These are phyloP conservation scores for Pichia sp. DNA, from an alignment of 1,139 yeast genomes.

Conservation along the genomic window DNA sequence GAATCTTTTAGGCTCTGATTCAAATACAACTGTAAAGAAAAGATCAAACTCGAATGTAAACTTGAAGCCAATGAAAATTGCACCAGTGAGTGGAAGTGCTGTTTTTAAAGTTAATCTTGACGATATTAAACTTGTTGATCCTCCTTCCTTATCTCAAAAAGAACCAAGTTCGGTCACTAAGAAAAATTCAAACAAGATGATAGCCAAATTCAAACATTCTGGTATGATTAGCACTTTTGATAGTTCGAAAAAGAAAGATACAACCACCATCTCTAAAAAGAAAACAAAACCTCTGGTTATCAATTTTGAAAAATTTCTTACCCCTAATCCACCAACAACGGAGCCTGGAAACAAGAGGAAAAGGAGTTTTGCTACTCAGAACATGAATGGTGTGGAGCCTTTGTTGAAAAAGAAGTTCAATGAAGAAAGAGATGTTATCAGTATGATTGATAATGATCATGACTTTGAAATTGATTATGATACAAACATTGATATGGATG, in stretches of 20 bases:
- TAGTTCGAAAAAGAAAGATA: background rate
- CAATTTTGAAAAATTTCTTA: constrained; percentile 14
- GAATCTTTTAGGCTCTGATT: constrained; percentile 4
- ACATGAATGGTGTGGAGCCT: background rate
- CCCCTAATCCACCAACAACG: constrained; percentile 15
- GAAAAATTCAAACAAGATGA: background rate
- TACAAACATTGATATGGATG: background rate
- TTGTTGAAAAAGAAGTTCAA: background rate
- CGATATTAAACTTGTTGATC: background rate
- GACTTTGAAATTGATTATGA: background rate
- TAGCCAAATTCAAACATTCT: background rate
- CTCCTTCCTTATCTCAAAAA: background rate
- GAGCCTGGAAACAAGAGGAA: constrained; percentile 12
- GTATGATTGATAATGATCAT: background rate
- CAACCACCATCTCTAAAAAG: background rate
- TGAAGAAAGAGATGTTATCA: background rate
- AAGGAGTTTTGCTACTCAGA: background rate
- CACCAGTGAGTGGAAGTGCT: constrained; percentile 7
- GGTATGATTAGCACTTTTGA: background rate
- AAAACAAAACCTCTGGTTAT: constrained; percentile 7
- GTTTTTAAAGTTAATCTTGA: constrained; percentile 4
- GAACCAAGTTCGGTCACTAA: background rate
- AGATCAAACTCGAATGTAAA: background rate
- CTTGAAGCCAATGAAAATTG: constrained; percentile 8
- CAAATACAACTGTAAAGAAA: background rate